phyloP scores from a whole-genome alignment of 2,329 filamentous ascomycete species.

The Cercospora sesami region DNA sequence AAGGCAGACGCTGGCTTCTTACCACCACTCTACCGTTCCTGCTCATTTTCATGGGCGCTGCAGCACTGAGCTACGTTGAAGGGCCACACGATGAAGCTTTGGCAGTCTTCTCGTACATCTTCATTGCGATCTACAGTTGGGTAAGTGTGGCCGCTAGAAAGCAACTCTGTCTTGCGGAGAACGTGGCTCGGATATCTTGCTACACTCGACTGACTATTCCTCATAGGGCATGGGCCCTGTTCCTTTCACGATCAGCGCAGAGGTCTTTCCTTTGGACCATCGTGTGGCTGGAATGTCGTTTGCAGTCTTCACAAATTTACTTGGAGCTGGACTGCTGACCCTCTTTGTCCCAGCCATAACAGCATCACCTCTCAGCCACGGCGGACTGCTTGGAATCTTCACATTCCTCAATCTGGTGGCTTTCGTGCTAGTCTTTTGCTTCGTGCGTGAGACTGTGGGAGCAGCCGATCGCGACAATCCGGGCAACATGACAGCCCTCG shows the following conservation, averaged over 20 bases:
- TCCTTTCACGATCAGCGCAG: constrained; percentile 67
- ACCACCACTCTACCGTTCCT: constrained; percentile 50
- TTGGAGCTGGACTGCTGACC: constrained; percentile 34
- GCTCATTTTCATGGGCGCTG: constrained; percentile 48
- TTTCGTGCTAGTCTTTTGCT: constrained; percentile 37
- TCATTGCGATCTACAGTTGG: constrained; percentile 40
- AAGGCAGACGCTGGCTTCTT: constrained; percentile 55
- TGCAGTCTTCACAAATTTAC: constrained; percentile 53
- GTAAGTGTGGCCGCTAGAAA: constrained; percentile 51
- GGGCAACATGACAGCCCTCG: constrained; percentile 28
- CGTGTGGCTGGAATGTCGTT: constrained; percentile 67
- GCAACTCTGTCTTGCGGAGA: too few relatives aligned
- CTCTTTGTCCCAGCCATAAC: constrained; percentile 35
- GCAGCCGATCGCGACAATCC: constrained; percentile 25
- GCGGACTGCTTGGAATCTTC: constrained; percentile 35
- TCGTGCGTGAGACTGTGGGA: constrained; percentile 37
- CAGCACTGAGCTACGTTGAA: constrained; percentile 56
- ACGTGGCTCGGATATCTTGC: background rate
- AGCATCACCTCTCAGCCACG: constrained; percentile 17
- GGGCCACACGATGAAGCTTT: constrained; percentile 52
- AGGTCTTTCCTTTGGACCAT: constrained; percentile 70
- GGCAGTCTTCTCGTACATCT: constrained; percentile 58
- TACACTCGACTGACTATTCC: background rate
- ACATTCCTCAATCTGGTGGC: constrained; percentile 36
- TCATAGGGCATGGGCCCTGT: background rate